phyloP scores from a whole-genome alignment of 495 filamentous ascomycete species.

The Hamigera avellanea region DNA sequence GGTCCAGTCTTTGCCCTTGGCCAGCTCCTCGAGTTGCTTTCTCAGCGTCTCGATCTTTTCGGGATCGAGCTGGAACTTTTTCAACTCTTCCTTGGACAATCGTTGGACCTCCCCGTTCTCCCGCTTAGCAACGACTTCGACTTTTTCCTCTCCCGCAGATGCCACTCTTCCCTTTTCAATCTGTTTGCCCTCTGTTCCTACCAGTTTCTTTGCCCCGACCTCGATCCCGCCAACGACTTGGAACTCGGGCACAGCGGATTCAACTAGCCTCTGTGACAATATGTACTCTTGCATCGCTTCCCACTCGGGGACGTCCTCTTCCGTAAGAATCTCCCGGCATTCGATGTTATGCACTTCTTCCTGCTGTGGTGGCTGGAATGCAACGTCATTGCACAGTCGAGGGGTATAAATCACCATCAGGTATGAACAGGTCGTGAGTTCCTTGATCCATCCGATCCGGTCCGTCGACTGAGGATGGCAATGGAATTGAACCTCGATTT shows the following conservation, averaged over 20 bases:
- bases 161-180: slow-evolving; percentile 42
- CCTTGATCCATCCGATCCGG: slow-evolving; percentile 90
- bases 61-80: slow-evolving; percentile 57
- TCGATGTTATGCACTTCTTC: slow-evolving; percentile 66
- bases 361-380: slow-evolving; percentile 78
- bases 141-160: slow-evolving; percentile 25
- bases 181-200: slow-evolving; percentile 43
- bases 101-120: slow-evolving; percentile 44
- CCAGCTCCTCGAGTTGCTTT: slow-evolving; percentile 36
- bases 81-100: slow-evolving; percentile 49
- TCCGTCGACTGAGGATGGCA: slow-evolving; percentile 75
- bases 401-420: slow-evolving; percentile 92
- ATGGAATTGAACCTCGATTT: slow-evolving; percentile 87
- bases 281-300: slow-evolving; percentile 37
- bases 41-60: slow-evolving; percentile 53
- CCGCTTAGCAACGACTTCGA: slow-evolving; percentile 42
- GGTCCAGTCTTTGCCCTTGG: slow-evolving; percentile 34
- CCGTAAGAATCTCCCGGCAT: slow-evolving; percentile 57
- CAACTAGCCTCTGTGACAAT: slow-evolving; percentile 22
- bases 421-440: slow-evolving; percentile 86
- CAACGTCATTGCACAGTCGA: slow-evolving; percentile 82
- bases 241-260: slow-evolving; percentile 17
- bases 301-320: slow-evolving; percentile 48
- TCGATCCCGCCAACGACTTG: slow-evolving; percentile 47
- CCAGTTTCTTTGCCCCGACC: slow-evolving; percentile 44